Evolutionary conservation across 164 flowering plant species (phyloP), one percentile per base, ranked within the genome.

Genomic region (Aristolochia californica): DNA sequence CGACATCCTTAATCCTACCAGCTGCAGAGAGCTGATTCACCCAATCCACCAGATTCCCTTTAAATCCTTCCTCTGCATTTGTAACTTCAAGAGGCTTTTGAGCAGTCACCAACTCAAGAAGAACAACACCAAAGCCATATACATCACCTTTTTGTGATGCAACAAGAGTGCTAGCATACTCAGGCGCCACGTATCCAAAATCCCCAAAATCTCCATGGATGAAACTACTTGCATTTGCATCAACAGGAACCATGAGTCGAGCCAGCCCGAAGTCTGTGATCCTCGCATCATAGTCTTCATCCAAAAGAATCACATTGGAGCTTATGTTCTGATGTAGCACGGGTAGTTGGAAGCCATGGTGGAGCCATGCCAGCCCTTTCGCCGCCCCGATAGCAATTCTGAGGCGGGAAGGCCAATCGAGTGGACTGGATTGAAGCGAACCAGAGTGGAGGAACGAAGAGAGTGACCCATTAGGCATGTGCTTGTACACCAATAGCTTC

Each of bases 321-420:
- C 87, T 72, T 18, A 85, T 72, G 62, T 80, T 78, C 60, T 77
- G 81, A 48, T 79, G 87, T 66, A 80, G 28, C 56, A 61, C 59
- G 0, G 87, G 76, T 0, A 82, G 82, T 48, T 75, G 81, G 59
- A 78, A 72, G 0, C 78, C 83, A 61, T 83, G 84, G 70, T 83
- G 93, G 48, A 85, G 82, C 93, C 93, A 85, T 59, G 87, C 86
- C 8, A 85, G 70, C 30, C 88, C 93, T 47, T 81, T 74, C 1
- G 87, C 82, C 1, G 76, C 78, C 25, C 88, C 87, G 0, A 75
- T 55, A 3, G 77, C 83, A 60, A 85, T 81, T 70, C 60, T 75
- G 40, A 80, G 70, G 76, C 88, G 74, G 2, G 73, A 68, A 5
- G 70, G 62, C 88, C 88, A 85, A 72, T 83, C 83, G 72, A 83